A percentile compares a stretch with the other conserved stretches of the same genome.
Conservation (phyloP, 345 rosid genomes). For the Euphorbia peplus region DNA sequence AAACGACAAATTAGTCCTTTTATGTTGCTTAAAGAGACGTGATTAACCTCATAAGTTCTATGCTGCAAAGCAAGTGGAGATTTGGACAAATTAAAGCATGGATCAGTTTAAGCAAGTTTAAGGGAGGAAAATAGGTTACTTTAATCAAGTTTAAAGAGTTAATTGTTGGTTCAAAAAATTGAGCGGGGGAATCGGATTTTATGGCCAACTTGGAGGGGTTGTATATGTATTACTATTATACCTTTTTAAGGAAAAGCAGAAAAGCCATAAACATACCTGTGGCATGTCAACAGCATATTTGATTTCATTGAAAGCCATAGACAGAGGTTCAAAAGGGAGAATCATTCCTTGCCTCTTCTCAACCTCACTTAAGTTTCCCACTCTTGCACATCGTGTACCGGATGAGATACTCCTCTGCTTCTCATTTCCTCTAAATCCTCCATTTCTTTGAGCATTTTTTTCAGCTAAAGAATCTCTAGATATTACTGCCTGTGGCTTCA, state of each 20-base stretch:
- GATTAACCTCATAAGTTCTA: too few species aligned
- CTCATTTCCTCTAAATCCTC: slow-evolving; percentile 22
- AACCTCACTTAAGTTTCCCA: slow-evolving; percentile 29
- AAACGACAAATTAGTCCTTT: too few species aligned
- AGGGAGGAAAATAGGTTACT: too few species aligned
- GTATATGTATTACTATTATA: too few species aligned
- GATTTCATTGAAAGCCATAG: slow-evolving; percentile 53
- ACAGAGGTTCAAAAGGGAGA: slow-evolving; percentile 64
- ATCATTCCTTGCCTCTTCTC: slow-evolving; percentile 52
- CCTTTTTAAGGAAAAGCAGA: background rate
- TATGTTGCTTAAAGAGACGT: too few species aligned
- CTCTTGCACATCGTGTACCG: slow-evolving; percentile 35
- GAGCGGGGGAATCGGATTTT: too few species aligned
- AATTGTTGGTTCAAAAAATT: too few species aligned
- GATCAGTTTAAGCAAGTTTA: too few species aligned
- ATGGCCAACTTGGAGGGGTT: too few species aligned
- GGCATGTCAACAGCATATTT: slow-evolving; percentile 69
- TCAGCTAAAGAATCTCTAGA: slow-evolving; percentile 47
- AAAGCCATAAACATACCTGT: slow-evolving; percentile 32
- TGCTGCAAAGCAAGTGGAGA: too few species aligned
- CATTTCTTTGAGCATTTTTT: slow-evolving; percentile 31
- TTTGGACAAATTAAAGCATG: too few species aligned
- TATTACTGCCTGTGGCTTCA: slow-evolving; percentile 53
- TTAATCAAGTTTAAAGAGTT: too few species aligned
- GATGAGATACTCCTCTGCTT: slow-evolving; percentile 27